Base-by-base conservation (phyloP, 768 basidiomycete genomes). In the Macrolepiota albuminosa region DNA sequence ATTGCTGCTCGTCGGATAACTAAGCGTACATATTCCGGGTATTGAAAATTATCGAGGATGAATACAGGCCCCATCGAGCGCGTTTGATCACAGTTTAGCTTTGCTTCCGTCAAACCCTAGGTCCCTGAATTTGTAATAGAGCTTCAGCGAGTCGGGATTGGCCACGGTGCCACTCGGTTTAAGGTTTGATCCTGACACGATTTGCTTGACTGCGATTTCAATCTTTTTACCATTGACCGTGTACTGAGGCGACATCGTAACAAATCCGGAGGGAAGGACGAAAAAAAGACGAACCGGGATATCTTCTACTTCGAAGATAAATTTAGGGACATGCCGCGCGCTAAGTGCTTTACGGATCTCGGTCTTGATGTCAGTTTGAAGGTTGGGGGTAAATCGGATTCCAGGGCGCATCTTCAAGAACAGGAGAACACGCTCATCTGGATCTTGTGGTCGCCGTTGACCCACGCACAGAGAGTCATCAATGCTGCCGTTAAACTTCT, bases 161-260 rank as follows among this genome's bases (percentile, higher is more conserved):
- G 86, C 85, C 21, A 90, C 87, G 2, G 88, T 89, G 21, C 88
- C 88, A 61, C 87, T 90, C 4, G 88, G 87, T 64, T 82, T 77
- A 46, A 88, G 62, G 59, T 81, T 76, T 11, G 76, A 75, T 1
- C 87, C 88, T n/a, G 86, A 89, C 45, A 89, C 78, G 58, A 90
- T 87, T 66, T 89, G 87, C 70, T 89, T 90, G 53, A 89, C 85
- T 2, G 86, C 87, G 33, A 90, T 88, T 71, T 89, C 89, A 46
- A 89, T 88, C 68, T 89, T 89, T 77, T 89, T 91, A 10, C 84
- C 84, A 52, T 89, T 89, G 9, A 88, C 84, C 0, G 87, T 90
- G 63, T 89, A 88, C 89, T 89, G 58, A 46, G 46, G 6, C 1
- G 29, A 33, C 8, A 21, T 48, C 11, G 10, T 50, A 18, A 21